A percentile compares a stretch with the other conserved stretches of the same genome.
Conservation (phyloP, 129 eudicot genomes). For the Flaveria bidentis region DNA sequence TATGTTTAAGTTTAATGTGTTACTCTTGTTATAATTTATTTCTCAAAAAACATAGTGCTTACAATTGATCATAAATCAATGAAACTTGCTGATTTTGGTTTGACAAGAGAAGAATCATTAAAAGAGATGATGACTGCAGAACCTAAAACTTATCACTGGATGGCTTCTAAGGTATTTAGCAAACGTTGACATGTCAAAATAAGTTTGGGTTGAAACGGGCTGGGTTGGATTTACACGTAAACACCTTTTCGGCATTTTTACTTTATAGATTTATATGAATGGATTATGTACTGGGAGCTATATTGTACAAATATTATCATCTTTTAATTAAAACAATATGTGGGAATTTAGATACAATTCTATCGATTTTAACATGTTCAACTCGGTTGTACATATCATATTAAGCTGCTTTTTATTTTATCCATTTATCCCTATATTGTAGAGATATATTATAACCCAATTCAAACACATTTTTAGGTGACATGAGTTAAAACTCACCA, state of each 20-base stretch:
- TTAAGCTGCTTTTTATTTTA: background rate
- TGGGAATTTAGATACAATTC: background rate
- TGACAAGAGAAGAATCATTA: too few relatives aligned
- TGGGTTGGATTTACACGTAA: too few relatives aligned
- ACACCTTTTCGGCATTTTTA: background rate
- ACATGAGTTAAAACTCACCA: too few relatives aligned
- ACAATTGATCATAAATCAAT: too few relatives aligned
- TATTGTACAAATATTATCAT: background rate
- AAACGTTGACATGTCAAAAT: slow-evolving; percentile 1
- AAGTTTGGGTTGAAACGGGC: too few relatives aligned
- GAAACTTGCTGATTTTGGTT: too few relatives aligned
- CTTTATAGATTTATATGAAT: background rate
- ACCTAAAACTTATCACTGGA: too few relatives aligned
- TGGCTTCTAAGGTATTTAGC: too few relatives aligned
- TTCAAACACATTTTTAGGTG: background rate
- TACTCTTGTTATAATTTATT: too few relatives aligned
- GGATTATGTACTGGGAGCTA: background rate
- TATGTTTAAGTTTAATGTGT: too few relatives aligned
- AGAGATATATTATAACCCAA: background rate
- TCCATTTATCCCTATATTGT: background rate
- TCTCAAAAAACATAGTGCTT: too few relatives aligned
- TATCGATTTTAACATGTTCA: background rate
- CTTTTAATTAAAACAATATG: background rate
- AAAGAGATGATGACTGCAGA: too few relatives aligned
- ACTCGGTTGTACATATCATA: background rate